Percentiles rank a stretch among this genome's conserved stretches.
Evolutionary conservation across 108 stramenopile species (phyloP).

Genomic region (Poteriospumella lacustris): DNA sequence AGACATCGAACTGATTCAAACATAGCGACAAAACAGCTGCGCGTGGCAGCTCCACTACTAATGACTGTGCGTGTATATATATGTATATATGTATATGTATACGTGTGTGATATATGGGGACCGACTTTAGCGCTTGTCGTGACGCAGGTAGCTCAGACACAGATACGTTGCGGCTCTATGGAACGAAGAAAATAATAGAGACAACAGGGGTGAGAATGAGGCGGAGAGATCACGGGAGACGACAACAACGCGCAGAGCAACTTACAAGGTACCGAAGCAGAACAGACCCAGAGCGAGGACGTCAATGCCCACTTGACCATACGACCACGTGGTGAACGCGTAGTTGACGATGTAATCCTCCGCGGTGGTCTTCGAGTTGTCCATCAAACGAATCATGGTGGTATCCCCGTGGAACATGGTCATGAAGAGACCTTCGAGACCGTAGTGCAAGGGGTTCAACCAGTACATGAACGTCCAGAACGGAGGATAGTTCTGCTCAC

Average conservation of each 20-base stretch:
- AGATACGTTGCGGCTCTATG: neutral
- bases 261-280: neutral
- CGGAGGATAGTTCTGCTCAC: neutral
- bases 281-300: neutral
- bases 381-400: constrained; percentile 23
- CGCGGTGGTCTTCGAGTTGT: neutral
- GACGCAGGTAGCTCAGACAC: neutral
- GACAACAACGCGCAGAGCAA: no score
- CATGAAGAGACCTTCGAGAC: constrained; percentile 30
- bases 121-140: neutral
- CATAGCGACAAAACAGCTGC: no score
- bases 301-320: neutral
- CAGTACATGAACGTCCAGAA: constrained; percentile 33
- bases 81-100: no score
- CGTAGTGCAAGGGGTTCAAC: constrained; percentile 34
- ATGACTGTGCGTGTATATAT: no score
- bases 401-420: constrained; percentile 27
- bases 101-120: no score
- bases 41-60: no score
- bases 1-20: no score
- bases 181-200: neutral
- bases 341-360: neutral
- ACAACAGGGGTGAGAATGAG: neutral
- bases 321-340: neutral
- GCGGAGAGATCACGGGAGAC: no score